Evolutionary conservation across 2,329 filamentous ascomycete genomes (phyloP), one percentile per base, ranked within the genome.

Genomic region (Hypoxylon rubiginosum): DNA sequence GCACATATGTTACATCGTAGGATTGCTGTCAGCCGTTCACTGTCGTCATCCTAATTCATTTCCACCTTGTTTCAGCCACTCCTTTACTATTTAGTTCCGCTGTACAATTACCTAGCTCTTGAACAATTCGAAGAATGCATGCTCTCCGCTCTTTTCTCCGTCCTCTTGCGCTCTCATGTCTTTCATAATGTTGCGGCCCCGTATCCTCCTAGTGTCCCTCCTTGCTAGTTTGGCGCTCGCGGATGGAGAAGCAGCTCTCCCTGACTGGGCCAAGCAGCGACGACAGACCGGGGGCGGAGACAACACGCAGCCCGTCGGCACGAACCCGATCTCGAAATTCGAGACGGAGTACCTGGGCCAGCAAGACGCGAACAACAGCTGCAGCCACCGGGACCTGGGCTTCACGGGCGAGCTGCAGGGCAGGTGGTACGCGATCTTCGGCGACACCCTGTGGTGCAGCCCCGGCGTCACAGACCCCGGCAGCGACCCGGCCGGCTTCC

Each of bases 351-450:
- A 74, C 43, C 73, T 82, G 1, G 81, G 80, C 21, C 71, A 77
- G 19, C 81, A 82, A 58, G 66, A 58, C 4, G 72, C 80, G 11
- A 69, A 73, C 57, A 81, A 82, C 64, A 80, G 78, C 69, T 76
- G 76, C 67, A 79, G 75, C 49, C 74, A 76, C 11, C 78, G 78
- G 3, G 79, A 81, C 39, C 64, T 81, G 1, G 79, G 79, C 2
- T 81, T 80, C 65, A 75, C 78, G 0, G 77, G 79, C 24, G 68
- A 76, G 13, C 71, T 80, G 0, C 71, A 70, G 26, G 79, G 78
- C 0, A 74, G 76, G 41, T 82, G 79, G 79, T 81, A 79, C 46
- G 79, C 78, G 17, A 71, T 82, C 1, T 82, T 77, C 15, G 76
- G 75, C 11, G 77, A 80, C 58, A 75, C 73, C 6, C 55, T 81